Base-by-base conservation (phyloP, 257 asterid genomes). In the Fraxinus quadrangulata region DNA sequence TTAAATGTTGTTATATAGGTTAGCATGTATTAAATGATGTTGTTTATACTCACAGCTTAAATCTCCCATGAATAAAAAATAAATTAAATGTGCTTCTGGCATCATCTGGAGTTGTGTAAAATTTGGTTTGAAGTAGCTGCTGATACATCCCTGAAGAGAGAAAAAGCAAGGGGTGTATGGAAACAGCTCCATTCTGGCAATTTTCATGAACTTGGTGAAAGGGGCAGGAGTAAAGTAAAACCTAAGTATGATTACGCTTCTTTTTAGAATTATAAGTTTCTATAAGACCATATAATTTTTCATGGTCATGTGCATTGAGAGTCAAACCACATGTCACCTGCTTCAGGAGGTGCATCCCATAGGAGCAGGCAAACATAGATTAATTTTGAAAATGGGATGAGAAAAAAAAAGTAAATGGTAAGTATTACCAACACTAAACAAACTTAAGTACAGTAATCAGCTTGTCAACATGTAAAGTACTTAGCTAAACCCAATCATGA, bases 281-380 rank as follows among this genome's bases (percentile, higher is more conserved):
- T 74, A 74, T 39, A 39, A 13, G 42, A 39, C 39, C 66, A 56
- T 6, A 5, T 9, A 36, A 17, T 75, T 36, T 23, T 37, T 63
- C 28, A 36, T 24, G 17, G 59, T 7, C 19, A 23, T 36, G 12
- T 23, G 26, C 49, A 77, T 40, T 61, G 71, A 23, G 3, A 34
- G 21, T 28, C 16, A 40, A 75, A 12, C 24, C 26, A 24, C 30
- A 59, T 31, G 34, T 5, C 67, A 23, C 28, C 72, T 54, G 34
- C 61, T 47, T 10, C 63, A 28, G 63, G 54, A 74, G 72, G 31
- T 68, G 23, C 76, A 75, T 30, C 47, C 59, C 36, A 31, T 56
- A 23, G 3, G 28, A 45, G 37, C 66, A 30, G 21, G 56, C 56
- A 61, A 40, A 39, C 59, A 47, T 56, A 68, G 73, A n/a, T 30